Evolutionary conservation across 345 rosid genomes (phyloP).

Genomic region (Linum usitatissimum): DNA sequence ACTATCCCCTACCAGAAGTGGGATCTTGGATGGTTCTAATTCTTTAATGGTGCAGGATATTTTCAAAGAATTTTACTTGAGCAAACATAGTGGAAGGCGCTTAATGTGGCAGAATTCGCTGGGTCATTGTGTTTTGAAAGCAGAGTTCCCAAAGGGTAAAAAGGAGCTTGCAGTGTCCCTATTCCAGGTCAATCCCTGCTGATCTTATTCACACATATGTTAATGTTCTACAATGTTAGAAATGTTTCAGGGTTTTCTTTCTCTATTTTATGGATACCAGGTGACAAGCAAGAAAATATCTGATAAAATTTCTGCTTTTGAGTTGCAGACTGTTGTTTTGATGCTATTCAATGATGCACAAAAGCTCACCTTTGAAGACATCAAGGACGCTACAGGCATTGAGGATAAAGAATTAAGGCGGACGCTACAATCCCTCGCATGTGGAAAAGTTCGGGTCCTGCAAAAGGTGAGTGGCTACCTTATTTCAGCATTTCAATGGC

Average conservation of each 20-base stretch:
- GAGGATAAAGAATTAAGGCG: slow-evolving; percentile 93
- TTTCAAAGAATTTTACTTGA: slow-evolving; percentile 90
- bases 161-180: slow-evolving; percentile 97
- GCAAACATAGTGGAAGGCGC: slow-evolving; percentile 95
- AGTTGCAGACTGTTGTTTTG: slow-evolving; percentile 71
- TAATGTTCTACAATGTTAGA: no score
- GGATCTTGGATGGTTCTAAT: not conserved
- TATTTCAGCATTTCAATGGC: not conserved
- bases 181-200: slow-evolving; percentile 59
- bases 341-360: slow-evolving; percentile 95
- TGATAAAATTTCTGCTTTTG: slow-evolving; percentile 13
- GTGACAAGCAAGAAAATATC: slow-evolving; percentile 1
- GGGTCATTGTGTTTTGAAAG: slow-evolving; percentile 93
- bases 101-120: slow-evolving; percentile 97
- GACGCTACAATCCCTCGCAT: slow-evolving; percentile 93
- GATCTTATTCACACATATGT: no score
- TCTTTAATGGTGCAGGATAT: slow-evolving; percentile 54
- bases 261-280: not conserved
- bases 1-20: not conserved
- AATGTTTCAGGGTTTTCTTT: slow-evolving; percentile 1
- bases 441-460: slow-evolving; percentile 93
- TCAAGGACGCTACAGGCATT: slow-evolving; percentile 80
- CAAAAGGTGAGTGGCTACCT: slow-evolving; percentile 75
- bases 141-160: slow-evolving; percentile 78
- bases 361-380: slow-evolving; percentile 83